These are phyloP conservation scores for Delonix regia DNA, from an alignment of 306 rosid species.

Conservation along the genomic window DNA sequence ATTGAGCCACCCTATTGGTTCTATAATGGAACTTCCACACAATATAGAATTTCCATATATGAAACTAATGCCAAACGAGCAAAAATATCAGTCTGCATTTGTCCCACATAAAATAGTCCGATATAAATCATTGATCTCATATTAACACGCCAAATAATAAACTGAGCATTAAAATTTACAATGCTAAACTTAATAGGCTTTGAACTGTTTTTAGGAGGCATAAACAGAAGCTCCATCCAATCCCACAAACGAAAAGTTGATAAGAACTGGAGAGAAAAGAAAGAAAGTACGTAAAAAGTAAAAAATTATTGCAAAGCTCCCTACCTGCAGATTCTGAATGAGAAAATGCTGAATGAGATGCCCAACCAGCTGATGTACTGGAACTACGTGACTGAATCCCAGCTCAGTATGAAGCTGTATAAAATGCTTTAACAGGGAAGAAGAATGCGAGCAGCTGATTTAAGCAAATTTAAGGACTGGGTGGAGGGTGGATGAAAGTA, in stretches of 20 bases:
- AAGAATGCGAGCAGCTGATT: constrained; percentile 30
- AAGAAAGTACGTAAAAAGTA: neutral
- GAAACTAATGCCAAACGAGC: neutral
- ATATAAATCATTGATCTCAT: constrained; percentile 24
- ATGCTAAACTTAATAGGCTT: constrained; percentile 1
- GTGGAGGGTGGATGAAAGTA: neutral
- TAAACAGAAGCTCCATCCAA: constrained; percentile 31
- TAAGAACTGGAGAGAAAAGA: neutral
- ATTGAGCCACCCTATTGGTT: constrained; percentile 13
- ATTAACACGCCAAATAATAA: constrained; percentile 4
- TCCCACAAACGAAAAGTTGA: constrained; percentile 25
- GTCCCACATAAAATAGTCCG: neutral
- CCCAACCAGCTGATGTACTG: neutral
- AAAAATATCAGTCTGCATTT: constrained; percentile 21
- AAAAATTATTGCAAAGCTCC: neutral
- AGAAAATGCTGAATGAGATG: constrained; percentile 9
- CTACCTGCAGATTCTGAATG: constrained; percentile 36
- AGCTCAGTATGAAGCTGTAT: constrained; percentile 12
- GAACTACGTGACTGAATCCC: constrained; percentile 20
- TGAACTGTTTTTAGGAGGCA: neutral
- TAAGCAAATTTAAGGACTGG: constrained; percentile 24
- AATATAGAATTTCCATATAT: constrained; percentile 16
- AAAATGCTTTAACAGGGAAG: constrained; percentile 11
- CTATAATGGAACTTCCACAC: constrained; percentile 26
- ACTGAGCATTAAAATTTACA: neutral